A percentile compares a stretch with the other conserved stretches of the same genome.
phyloP scores from a whole-genome alignment of 306 rosid species.

The Sindora glabra region DNA sequence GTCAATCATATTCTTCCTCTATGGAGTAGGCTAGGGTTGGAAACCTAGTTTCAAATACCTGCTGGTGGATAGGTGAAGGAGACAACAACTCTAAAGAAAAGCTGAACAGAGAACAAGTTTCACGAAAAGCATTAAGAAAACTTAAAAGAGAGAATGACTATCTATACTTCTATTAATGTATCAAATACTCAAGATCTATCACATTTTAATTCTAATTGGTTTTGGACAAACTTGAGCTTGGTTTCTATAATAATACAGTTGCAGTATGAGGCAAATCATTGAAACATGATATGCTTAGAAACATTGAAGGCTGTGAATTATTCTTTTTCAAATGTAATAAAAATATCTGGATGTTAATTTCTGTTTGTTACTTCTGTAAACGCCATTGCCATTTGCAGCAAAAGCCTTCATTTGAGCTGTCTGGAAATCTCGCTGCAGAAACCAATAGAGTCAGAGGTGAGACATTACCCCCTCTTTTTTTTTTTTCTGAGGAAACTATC shows the following conservation, averaged over 20 bases:
- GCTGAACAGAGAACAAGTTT: neutral
- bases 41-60: neutral
- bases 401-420: constrained; percentile 93
- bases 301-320: neutral
- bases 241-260: neutral
- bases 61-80: neutral
- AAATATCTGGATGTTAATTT: neutral
- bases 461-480: neutral
- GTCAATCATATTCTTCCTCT: too few species aligned
- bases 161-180: neutral
- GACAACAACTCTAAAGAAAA: neutral
- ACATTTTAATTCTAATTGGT: neutral
- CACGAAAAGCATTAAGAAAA: neutral
- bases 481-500: neutral
- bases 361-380: constrained; percentile 12
- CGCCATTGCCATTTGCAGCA: constrained; percentile 42
- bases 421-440: constrained; percentile 97
- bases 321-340: neutral
- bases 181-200: neutral
- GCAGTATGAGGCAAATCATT: neutral
- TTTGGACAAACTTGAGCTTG: neutral
- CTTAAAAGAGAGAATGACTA: neutral
- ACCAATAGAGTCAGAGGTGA: constrained; percentile 87
- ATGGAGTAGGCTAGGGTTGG: neutral
- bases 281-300: neutral